Evolutionary conservation across 441 rosid species (phyloP), one percentile per base, ranked within the genome.

Genomic region (Flueggea neowawraea): DNA sequence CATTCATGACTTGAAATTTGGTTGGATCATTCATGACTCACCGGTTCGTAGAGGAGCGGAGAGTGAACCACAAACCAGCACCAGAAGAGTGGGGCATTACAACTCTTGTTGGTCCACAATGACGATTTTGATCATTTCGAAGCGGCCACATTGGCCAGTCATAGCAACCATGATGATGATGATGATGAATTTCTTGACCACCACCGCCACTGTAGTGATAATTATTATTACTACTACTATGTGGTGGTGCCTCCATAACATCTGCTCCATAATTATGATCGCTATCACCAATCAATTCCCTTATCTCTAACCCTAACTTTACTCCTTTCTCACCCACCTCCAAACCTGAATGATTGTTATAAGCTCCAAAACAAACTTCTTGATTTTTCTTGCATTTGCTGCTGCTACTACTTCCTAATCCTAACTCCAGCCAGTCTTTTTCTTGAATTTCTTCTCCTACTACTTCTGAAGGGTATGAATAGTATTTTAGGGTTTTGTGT

Each of bases 41-140:
- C 79, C 75, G 52, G 68, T 68, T 68, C 68, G 68, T 58, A 10
- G 60, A 54, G 16, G 80, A 68, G 28, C 44, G 65, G 31, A 75
- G 80, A 52, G 68, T 68, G 44, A 75, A 75, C 80, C 80, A 75
- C 49, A 72, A 64, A 44, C 76, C 76, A 75, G 66, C 45, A 6
- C 28, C 28, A 22, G 28, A 22, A 22, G 45, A 58, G 68, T 61
- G 73, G 60, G 80, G 71, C 50, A 58, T 65, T 22, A 22, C 28
- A 11, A 11, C 12, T 43, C 10, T 43, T 43, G 45, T 43, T 43
- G 45, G 45, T 43, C 45, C 45, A 43, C 44, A 47, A 73, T 61
- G 33, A 68, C 71, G 10, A 67, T 75, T 60, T 33, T 62, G 16
- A 48, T 61, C 43, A 45, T 65, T 63, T 63, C 65, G 56, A 51